These are phyloP conservation scores for Boletus vinaceobasis DNA, from an alignment of 768 basidiomycete species.

Conservation along the genomic window DNA sequence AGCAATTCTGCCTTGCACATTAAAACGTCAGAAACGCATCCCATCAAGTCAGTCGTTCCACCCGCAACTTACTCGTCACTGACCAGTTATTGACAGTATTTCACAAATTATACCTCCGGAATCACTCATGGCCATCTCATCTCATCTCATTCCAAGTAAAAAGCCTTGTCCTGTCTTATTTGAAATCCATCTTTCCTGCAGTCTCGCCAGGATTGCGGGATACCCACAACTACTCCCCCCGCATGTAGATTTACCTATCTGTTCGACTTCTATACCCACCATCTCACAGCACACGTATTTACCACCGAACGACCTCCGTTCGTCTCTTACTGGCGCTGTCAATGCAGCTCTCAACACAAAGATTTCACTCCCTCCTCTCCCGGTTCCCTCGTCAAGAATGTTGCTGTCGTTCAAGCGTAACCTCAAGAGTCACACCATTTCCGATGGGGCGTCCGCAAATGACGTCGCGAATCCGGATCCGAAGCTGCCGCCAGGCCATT, in stretches of 20 bases:
- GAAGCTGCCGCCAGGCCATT: background rate
- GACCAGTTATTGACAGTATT: constrained; percentile 34
- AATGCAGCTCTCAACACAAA: constrained; percentile 21
- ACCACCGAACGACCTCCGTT: constrained; percentile 7
- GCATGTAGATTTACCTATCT: constrained; percentile 32
- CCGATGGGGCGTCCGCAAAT: background rate
- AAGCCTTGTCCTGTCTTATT: constrained; percentile 33
- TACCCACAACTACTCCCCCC: constrained; percentile 45
- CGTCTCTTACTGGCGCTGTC: constrained; percentile 22
- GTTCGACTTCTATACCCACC: constrained; percentile 18
- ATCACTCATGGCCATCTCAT: constrained; percentile 40
- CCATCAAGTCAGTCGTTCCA: constrained; percentile 65
- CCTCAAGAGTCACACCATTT: constrained; percentile 1
- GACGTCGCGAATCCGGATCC: background rate
- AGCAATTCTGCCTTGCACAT: constrained; percentile 20
- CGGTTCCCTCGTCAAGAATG: constrained; percentile 16
- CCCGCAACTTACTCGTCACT: background rate
- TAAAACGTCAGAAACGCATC: constrained; percentile 78
- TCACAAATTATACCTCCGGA: constrained; percentile 57
- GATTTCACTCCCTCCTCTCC: constrained; percentile 15
- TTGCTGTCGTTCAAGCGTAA: constrained; percentile 23
- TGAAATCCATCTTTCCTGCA: constrained; percentile 30
- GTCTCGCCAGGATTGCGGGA: constrained; percentile 34
- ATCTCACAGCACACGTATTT: constrained; percentile 9
- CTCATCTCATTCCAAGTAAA: constrained; percentile 27